Base-by-base conservation (phyloP, 2,329 filamentous ascomycete species). In the Dryadomyces sulphureus region DNA sequence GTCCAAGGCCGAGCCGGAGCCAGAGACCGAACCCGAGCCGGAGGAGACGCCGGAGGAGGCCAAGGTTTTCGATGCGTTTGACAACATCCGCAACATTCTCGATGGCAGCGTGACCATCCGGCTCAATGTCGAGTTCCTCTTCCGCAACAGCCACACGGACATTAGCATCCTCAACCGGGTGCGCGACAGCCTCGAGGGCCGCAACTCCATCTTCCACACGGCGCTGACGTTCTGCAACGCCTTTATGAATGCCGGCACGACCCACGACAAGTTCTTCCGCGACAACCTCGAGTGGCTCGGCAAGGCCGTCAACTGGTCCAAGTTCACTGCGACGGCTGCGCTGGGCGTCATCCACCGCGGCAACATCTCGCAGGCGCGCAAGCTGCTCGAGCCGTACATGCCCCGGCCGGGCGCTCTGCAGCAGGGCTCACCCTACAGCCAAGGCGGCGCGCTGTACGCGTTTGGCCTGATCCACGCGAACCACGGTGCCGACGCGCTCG, bases 291-390 rank as follows among this genome's bases (percentile, higher is more conserved):
- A 98, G 54, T 98, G 92, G 92, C 68, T 98, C 4, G 89, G 90
- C 50, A 98, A 96, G 69, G 92, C 92, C 22, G 88, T 96, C 41
- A 98, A 98, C 68, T 98, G 92, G 92, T 95, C 89, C 50, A 98
- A 98, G 62, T 98, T 98, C 62, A 95, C 92, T 1, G 92, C 92
- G 14, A 98, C 92, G 5, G 92, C 92, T 47, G 92, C 92, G 7
- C 71, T 98, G 6, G 92, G 92, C 62, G 92, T 96, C 44, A 95
- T 98, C 52, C 92, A 98, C 63, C 83, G 88, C 40, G 92, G 92
- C 47, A 98, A 98, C 62, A 72, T 98, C 49, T 84, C 83, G 21
- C 90, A 98, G 58, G 92, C 89, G 1, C 80, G 88, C 58, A 94
- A 94, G 66, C 75, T 98, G 2, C 73, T 98, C 14, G 88, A 94